A percentile compares a stretch with the other conserved stretches of the same genome.
Conservation (phyloP, 306 rosid species). For the Prunus persica region DNA sequence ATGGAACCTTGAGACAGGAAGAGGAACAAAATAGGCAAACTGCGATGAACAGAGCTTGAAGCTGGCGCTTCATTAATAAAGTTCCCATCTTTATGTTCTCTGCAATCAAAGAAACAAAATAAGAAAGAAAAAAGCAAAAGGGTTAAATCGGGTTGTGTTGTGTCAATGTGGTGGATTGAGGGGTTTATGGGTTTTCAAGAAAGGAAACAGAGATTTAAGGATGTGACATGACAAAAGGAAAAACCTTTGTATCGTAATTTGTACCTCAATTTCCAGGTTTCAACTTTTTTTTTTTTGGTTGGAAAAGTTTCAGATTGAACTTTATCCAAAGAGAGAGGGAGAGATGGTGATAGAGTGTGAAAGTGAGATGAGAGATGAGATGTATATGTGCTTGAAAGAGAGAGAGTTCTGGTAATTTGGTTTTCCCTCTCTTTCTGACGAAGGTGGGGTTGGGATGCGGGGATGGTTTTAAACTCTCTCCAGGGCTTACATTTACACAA, state of each 20-base stretch:
- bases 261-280: neutral
- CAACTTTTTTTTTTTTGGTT: neutral
- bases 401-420: too few relatives aligned
- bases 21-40: conserved; percentile 48
- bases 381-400: neutral
- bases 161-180: neutral
- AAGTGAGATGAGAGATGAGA: neutral
- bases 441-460: neutral
- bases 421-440: neutral
- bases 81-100: conserved; percentile 23
- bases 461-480: neutral
- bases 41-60: conserved; percentile 43
- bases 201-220: neutral
- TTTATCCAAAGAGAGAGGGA: neutral
- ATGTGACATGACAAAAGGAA: neutral
- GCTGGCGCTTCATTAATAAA: conserved; percentile 17
- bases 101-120: conserved; percentile 19
- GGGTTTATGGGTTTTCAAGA: conserved; percentile 14
- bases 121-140: neutral
- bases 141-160: neutral
- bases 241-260: neutral
- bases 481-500: neutral
- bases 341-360: neutral
- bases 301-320: neutral
- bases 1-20: conserved; percentile 51